A percentile compares a stretch with the other conserved stretches of the same genome.
These are phyloP conservation scores for Phalaenopsis equestris DNA, from an alignment of 106 monocot genomes.

Conservation along the genomic window DNA sequence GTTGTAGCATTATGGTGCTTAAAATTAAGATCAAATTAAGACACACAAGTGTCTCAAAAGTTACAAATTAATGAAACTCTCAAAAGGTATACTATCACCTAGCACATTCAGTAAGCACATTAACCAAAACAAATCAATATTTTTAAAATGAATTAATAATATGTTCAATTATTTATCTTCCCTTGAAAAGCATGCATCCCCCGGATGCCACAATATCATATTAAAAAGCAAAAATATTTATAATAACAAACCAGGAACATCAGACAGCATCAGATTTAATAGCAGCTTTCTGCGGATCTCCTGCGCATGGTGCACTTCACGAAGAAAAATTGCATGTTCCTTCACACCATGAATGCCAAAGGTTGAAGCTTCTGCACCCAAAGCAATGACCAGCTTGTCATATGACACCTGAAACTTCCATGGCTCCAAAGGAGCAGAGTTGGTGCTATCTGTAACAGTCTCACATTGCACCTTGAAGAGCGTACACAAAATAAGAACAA, in stretches of 20 bases:
- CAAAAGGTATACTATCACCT: neutral
- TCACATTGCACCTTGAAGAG: conserved; percentile 60
- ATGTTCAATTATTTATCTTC: neutral
- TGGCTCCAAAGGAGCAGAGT: conserved; percentile 29
- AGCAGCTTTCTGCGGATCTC: conserved; percentile 81
- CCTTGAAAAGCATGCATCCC: neutral
- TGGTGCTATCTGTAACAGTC: conserved; percentile 47
- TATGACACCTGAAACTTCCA: conserved; percentile 82
- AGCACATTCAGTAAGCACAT: neutral
- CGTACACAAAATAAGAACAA: neutral
- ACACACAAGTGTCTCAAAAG: too few species aligned
- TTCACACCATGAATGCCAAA: conserved; percentile 82
- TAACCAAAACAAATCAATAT: neutral
- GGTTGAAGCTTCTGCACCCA: conserved; percentile 83
- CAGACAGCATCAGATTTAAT: conserved; percentile 91
- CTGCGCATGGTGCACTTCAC: conserved; percentile 90
- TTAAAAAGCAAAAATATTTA: neutral
- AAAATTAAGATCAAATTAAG: too few species aligned
- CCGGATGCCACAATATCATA: neutral
- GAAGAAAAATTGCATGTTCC: conserved; percentile 84
- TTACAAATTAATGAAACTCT: neutral
- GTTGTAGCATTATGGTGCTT: too few species aligned
- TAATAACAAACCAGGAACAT: conserved; percentile 60
- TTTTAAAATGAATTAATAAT: conserved; percentile 1
- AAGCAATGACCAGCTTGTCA: conserved; percentile 83